Percentiles rank a stretch among this genome's conserved stretches.
Conservation (phyloP, 2,329 filamentous ascomycete species). For the Neonectria punicea region DNA sequence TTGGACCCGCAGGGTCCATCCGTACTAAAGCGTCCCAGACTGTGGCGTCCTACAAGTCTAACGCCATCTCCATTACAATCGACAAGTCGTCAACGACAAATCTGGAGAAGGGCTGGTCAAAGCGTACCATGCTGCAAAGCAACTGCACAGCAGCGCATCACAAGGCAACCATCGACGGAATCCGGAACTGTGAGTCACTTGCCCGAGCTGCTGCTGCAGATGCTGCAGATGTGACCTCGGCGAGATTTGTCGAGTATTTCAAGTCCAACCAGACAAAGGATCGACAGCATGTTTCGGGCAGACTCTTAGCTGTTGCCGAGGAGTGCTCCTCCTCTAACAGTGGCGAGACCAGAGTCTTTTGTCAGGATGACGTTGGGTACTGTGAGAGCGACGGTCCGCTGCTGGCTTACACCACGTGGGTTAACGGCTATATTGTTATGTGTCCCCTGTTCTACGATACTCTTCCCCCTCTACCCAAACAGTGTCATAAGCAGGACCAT, state of each 20-base stretch:
- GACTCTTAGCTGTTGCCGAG: slow-evolving; percentile 31
- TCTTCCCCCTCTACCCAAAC: slow-evolving; percentile 17
- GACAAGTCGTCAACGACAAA: slow-evolving; percentile 15
- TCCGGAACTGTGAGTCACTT: slow-evolving; percentile 29
- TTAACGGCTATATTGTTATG: slow-evolving; percentile 32
- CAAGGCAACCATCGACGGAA: slow-evolving; percentile 17
- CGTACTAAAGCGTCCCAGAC: neutral
- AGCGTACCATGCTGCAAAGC: slow-evolving; percentile 16
- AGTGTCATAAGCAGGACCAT: slow-evolving; percentile 37
- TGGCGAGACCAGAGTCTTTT: slow-evolving; percentile 20
- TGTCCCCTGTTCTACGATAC: slow-evolving; percentile 33
- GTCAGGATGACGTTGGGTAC: slow-evolving; percentile 17
- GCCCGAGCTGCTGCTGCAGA: slow-evolving; percentile 31
- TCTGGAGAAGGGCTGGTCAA: slow-evolving; percentile 5
- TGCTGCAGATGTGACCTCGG: slow-evolving; percentile 20
- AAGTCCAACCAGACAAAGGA: slow-evolving; percentile 33
- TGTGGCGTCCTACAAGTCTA: slow-evolving; percentile 13
- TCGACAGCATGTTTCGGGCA: slow-evolving; percentile 28
- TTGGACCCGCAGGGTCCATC: neutral
- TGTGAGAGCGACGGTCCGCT: slow-evolving; percentile 28
- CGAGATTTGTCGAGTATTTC: slow-evolving; percentile 36
- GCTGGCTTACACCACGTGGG: slow-evolving; percentile 36
- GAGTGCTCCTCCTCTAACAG: slow-evolving; percentile 25
- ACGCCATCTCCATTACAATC: slow-evolving; percentile 14
- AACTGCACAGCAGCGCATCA: slow-evolving; percentile 18